These are phyloP conservation scores for Castanea crenata DNA, from an alignment of 306 rosid species.

Conservation along the genomic window DNA sequence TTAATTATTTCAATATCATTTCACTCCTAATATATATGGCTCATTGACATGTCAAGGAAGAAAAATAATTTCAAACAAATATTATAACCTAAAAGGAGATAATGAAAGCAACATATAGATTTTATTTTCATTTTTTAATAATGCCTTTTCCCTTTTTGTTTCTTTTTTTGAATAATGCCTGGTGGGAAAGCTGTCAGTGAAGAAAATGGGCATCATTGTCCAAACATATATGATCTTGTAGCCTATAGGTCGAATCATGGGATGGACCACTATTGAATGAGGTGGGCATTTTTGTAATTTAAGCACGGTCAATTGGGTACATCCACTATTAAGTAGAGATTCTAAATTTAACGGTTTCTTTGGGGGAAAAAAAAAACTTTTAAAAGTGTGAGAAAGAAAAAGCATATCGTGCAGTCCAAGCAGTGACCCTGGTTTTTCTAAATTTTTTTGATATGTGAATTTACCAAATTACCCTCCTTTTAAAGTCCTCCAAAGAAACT, in stretches of 20 bases:
- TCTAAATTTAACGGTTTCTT: constrained; percentile 20
- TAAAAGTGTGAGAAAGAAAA: constrained; percentile 1
- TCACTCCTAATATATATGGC: no score
- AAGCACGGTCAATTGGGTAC: not conserved
- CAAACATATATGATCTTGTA: not conserved
- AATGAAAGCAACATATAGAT: no score
- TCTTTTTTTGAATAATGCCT: no score
- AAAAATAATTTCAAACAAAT: not conserved
- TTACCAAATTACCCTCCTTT: not conserved
- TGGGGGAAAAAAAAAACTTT: not conserved
- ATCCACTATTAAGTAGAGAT: not conserved
- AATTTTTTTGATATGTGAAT: not conserved
- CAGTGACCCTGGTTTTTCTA: not conserved
- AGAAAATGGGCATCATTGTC: constrained; percentile 10
- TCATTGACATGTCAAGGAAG: not conserved
- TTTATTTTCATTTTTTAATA: no score
- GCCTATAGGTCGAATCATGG: not conserved
- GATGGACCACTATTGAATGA: not conserved
- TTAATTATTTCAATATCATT: no score
- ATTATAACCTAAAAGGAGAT: not conserved
- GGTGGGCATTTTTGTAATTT: constrained; percentile 19
- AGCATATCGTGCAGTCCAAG: not conserved
- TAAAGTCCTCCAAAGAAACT: constrained; percentile 1
- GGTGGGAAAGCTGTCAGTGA: no score
- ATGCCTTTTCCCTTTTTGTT: no score